phyloP scores from a whole-genome alignment of 129 eudicot genomes.

The Flaveria sonorensis region DNA sequence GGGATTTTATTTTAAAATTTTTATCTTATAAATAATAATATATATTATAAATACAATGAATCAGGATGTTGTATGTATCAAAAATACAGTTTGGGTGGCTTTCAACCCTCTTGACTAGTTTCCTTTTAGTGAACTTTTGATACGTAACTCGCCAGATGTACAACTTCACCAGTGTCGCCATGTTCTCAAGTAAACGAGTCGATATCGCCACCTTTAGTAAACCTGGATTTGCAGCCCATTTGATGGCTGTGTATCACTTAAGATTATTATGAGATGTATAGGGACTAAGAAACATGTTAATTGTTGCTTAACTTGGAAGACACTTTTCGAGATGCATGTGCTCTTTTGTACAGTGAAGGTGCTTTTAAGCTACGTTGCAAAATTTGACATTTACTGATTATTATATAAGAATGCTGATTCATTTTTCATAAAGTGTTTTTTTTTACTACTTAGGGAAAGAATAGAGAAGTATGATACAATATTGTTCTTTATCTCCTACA shows the following conservation, averaged over 20 bases:
- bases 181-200: not conserved
- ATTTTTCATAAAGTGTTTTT: not conserved
- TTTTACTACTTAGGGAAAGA: not conserved
- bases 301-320: conserved; percentile 1
- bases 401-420: conserved; percentile 1
- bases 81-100: not conserved
- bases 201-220: not conserved
- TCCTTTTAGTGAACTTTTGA: not conserved
- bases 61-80: not conserved
- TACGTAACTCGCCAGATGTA: not conserved
- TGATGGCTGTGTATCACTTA: conserved; percentile 11
- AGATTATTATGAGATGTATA: conserved; percentile 8
- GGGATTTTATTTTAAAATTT: not conserved
- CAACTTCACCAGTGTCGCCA: not conserved
- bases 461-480: not conserved
- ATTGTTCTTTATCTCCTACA: not conserved
- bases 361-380: not conserved
- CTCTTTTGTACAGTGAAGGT: not conserved
- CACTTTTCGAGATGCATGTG: not conserved
- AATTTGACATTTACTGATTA: not conserved
- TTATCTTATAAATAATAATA: not conserved
- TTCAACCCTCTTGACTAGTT: not conserved
- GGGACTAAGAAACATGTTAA: conserved; percentile 8
- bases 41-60: not conserved
- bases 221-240: conserved; percentile 8